Conservation (phyloP, 768 basidiomycete species). For the Lactifluus piperatus region DNA sequence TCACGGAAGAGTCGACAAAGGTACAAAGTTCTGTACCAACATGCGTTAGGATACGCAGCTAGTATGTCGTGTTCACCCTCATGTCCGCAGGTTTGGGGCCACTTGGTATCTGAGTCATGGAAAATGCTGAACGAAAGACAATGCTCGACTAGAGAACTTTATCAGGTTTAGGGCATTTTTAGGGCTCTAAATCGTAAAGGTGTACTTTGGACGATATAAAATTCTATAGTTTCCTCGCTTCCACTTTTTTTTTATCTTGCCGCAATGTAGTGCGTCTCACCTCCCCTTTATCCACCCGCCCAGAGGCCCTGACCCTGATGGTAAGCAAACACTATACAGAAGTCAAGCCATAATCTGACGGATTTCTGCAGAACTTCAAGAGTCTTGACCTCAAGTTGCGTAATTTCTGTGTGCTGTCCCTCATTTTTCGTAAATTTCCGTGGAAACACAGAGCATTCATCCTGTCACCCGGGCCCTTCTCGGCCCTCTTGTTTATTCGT, state of each 20-base stretch:
- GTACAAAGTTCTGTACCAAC: no score
- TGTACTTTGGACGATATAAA: background rate
- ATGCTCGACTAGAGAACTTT: no score
- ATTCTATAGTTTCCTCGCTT: background rate
- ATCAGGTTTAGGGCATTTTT: no score
- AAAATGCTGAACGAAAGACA: no score
- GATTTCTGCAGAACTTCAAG: conserved; percentile 32
- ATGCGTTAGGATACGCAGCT: no score
- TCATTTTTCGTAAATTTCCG: background rate
- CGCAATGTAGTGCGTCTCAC: background rate
- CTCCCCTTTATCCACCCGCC: conserved; percentile 34
- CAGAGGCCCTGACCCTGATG: conserved; percentile 38
- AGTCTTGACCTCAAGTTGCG: conserved; percentile 31
- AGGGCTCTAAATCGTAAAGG: background rate
- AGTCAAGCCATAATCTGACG: conserved; percentile 29
- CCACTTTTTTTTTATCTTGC: background rate
- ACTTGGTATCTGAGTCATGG: no score
- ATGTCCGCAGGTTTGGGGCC: no score
- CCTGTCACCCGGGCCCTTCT: conserved; percentile 1
- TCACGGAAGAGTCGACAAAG: no score
- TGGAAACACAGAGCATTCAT: background rate
- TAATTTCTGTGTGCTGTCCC: conserved; percentile 24
- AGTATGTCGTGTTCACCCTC: no score
- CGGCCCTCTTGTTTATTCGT: background rate
- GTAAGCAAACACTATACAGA: no score